phyloP scores from a whole-genome alignment of 1,139 yeast species.

The Kodamaea plutei region DNA sequence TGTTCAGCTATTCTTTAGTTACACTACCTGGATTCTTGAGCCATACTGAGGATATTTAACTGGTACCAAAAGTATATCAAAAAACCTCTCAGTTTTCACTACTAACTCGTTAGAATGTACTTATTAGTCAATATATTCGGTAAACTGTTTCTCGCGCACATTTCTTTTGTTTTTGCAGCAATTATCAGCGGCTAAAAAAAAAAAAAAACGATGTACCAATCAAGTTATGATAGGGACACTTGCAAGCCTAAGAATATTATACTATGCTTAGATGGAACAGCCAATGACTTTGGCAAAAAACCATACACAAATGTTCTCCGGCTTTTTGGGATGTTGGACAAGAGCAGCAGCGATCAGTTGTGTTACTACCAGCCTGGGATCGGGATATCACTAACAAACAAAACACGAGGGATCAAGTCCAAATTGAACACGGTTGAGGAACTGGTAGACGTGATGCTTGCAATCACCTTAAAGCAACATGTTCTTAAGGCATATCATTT shows the following conservation, averaged over 20 bases:
- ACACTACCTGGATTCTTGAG: too few species aligned
- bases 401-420: background rate
- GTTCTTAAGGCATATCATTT: constrained; percentile 54
- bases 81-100: too few species aligned
- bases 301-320: constrained; percentile 56
- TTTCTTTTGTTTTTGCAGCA: constrained; percentile 2
- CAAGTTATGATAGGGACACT: background rate
- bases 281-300: constrained; percentile 51
- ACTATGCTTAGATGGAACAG: constrained; percentile 63
- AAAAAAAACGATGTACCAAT: constrained; percentile 1
- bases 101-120: too few species aligned
- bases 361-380: constrained; percentile 69
- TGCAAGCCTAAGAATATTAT: constrained; percentile 19
- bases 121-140: too few species aligned
- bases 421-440: constrained; percentile 1
- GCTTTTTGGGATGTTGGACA: constrained; percentile 49
- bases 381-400: constrained; percentile 37
- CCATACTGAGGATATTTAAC: too few species aligned
- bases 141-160: too few species aligned
- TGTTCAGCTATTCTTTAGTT: too few species aligned
- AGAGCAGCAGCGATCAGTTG: constrained; percentile 37
- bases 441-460: constrained; percentile 46
- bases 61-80: too few species aligned
- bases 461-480: constrained; percentile 50
- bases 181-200: constrained; percentile 1